phyloP scores from a whole-genome alignment of 495 filamentous ascomycete genomes.

The Parachaetomium inaequale region DNA sequence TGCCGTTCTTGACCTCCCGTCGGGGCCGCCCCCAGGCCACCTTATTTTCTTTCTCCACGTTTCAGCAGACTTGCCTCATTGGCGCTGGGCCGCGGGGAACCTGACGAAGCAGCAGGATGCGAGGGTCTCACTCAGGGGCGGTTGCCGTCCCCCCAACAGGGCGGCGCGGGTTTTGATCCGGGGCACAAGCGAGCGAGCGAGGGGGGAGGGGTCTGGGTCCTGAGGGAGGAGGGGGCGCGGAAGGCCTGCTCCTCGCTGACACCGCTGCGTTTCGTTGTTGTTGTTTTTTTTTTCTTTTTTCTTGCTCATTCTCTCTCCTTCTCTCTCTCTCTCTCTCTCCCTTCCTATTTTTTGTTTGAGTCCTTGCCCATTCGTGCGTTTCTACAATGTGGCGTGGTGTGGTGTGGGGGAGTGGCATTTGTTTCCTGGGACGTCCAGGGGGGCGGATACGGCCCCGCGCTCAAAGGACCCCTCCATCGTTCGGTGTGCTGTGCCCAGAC shows the following conservation, averaged over 20 bases:
- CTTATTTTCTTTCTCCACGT: constrained; percentile 6
- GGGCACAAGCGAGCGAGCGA: background rate
- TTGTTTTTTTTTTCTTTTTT: too few relatives aligned
- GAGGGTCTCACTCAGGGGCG: background rate
- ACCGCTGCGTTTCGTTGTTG: too few relatives aligned
- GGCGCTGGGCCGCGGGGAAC: constrained; percentile 11
- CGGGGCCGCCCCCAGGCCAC: background rate
- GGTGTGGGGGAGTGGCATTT: constrained; percentile 1
- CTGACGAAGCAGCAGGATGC: background rate
- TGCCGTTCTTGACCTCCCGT: background rate
- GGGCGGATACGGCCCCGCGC: background rate
- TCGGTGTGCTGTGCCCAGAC: too few relatives aligned
- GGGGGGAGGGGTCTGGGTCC: too few relatives aligned
- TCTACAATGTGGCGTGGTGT: background rate
- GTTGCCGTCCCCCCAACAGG: background rate
- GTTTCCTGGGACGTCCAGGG: constrained; percentile 4
- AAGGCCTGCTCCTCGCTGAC: too few relatives aligned
- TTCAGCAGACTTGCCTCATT: constrained; percentile 1
- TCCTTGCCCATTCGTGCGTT: background rate
- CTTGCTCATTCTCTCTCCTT: background rate
- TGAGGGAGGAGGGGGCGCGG: too few relatives aligned
- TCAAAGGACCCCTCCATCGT: background rate
- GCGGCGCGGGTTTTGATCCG: constrained; percentile 5
- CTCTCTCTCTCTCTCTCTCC: background rate
- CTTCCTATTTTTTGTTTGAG: background rate